Conservation (phyloP, 495 filamentous ascomycete genomes). For the Xylaria bambusicola region DNA sequence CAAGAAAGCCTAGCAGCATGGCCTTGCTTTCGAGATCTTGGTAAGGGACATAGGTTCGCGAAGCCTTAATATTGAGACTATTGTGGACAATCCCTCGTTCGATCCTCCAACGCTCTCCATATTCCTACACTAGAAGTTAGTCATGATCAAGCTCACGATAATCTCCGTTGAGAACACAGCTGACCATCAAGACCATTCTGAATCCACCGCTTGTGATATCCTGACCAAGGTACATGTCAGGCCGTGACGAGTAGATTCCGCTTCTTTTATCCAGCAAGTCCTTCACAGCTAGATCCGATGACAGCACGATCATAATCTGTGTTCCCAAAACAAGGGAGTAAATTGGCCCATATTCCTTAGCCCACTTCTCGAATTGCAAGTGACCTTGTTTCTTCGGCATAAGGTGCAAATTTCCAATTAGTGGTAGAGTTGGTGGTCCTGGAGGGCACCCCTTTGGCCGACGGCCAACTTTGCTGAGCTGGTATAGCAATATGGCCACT, state of each 20-base stretch:
- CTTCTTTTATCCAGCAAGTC: constrained; percentile 32
- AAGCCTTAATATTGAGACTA: constrained; percentile 23
- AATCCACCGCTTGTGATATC: constrained; percentile 18
- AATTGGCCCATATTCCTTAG: constrained; percentile 29
- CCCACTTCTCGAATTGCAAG: constrained; percentile 31
- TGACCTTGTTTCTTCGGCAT: constrained; percentile 25
- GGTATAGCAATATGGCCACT: constrained; percentile 21
- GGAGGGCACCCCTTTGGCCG: constrained; percentile 28
- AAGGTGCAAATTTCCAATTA: constrained; percentile 32
- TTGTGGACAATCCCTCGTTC: constrained; percentile 42
- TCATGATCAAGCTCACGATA: too few species aligned
- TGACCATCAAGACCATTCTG: constrained; percentile 48
- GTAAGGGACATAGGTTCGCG: constrained; percentile 37
- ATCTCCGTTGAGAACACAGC: neutral
- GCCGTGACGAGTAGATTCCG: constrained; percentile 32
- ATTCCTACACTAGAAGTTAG: constrained; percentile 26
- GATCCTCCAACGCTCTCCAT: constrained; percentile 43
- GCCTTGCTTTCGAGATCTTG: constrained; percentile 31
- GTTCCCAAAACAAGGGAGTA: constrained; percentile 33
- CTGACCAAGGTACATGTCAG: constrained; percentile 23
- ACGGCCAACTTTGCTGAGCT: constrained; percentile 23
- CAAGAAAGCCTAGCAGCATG: constrained; percentile 31
- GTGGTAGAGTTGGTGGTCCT: constrained; percentile 31
- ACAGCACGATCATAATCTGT: constrained; percentile 29
- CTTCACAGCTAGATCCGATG: constrained; percentile 32